Evolutionary conservation across 2,329 filamentous ascomycete genomes (phyloP).

Genomic region (Colletotrichum sp.): DNA sequence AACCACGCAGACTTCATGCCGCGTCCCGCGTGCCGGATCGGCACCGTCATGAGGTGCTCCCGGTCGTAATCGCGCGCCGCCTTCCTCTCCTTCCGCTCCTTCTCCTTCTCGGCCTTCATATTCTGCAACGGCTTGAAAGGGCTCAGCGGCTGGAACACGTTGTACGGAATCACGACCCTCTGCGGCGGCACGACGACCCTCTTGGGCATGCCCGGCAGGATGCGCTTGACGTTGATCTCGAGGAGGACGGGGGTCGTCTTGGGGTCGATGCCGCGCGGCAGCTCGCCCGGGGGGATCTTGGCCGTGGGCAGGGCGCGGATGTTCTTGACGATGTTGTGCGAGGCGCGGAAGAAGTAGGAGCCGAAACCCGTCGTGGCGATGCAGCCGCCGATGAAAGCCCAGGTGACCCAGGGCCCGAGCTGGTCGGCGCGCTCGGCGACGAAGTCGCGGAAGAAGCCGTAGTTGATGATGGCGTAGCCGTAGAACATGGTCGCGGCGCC

Average conservation of each 20-base stretch:
- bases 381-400: constrained; percentile 62
- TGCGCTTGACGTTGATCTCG: constrained; percentile 56
- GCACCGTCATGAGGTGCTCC: constrained; percentile 61
- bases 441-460: constrained; percentile 51
- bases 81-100: constrained; percentile 41
- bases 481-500: constrained; percentile 59
- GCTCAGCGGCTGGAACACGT: constrained; percentile 31
- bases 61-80: constrained; percentile 55
- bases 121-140: constrained; percentile 27
- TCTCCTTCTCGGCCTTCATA: constrained; percentile 26
- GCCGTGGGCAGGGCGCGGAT: constrained; percentile 59
- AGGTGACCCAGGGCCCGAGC: constrained; percentile 55
- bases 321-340: constrained; percentile 59
- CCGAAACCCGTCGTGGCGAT: constrained; percentile 65
- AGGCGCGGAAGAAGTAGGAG: constrained; percentile 62
- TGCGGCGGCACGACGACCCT: constrained; percentile 43
- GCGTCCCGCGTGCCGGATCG: constrained; percentile 56
- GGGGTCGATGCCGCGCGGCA: constrained; percentile 14
- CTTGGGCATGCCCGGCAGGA: constrained; percentile 54
- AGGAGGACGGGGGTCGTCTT: constrained; percentile 43
- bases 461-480: constrained; percentile 54
- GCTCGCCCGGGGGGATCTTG: constrained; percentile 10
- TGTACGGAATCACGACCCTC: constrained; percentile 39
- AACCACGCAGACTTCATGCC: constrained; percentile 45
- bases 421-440: constrained; percentile 51